A percentile compares a stretch with the other conserved stretches of the same genome.
These are phyloP conservation scores for Sporobolomyces roseus DNA, from an alignment of 768 basidiomycete species.

Conservation along the genomic window DNA sequence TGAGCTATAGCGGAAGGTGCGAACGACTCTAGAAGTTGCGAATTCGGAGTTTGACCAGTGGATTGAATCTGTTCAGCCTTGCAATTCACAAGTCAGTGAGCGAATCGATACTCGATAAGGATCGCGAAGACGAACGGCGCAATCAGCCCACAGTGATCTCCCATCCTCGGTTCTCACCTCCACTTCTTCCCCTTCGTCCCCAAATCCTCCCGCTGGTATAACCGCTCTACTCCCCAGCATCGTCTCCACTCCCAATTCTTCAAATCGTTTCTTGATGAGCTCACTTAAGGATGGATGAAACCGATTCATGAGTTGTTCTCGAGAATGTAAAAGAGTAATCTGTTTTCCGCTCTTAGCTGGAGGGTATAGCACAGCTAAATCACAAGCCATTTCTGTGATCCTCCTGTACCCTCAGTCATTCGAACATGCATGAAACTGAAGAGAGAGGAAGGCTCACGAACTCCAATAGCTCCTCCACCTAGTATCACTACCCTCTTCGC, in stretches of 20 bases:
- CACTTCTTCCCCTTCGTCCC: slow-evolving; percentile 38
- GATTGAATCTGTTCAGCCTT: slow-evolving; percentile 55
- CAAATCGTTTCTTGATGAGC: slow-evolving; percentile 52
- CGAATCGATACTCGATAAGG: no score
- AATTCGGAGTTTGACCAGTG: slow-evolving; percentile 63
- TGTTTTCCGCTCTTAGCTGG: slow-evolving; percentile 47
- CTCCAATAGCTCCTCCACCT: slow-evolving; percentile 69
- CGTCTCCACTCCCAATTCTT: slow-evolving; percentile 54
- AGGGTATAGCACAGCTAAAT: slow-evolving; percentile 59
- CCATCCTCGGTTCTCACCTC: slow-evolving; percentile 56
- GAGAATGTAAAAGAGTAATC: slow-evolving; percentile 63
- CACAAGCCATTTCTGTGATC: slow-evolving; percentile 60
- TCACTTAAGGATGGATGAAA: slow-evolving; percentile 58
- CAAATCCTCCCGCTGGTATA: slow-evolving; percentile 47
- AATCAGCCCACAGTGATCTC: slow-evolving; percentile 56
- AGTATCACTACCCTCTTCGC: slow-evolving; percentile 61
- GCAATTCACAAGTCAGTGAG: no score
- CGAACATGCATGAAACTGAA: not conserved
- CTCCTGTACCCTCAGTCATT: not conserved
- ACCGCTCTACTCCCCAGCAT: slow-evolving; percentile 55
- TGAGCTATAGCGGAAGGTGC: slow-evolving; percentile 44
- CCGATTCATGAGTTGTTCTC: slow-evolving; percentile 56
- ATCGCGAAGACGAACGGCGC: slow-evolving; percentile 53
- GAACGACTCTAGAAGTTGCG: slow-evolving; percentile 52
- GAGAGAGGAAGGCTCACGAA: slow-evolving; percentile 55